Percentiles rank a stretch among this genome's conserved stretches.
These are phyloP conservation scores for Colletotrichum salicis DNA, from an alignment of 2,329 filamentous ascomycete genomes.

Conservation along the genomic window DNA sequence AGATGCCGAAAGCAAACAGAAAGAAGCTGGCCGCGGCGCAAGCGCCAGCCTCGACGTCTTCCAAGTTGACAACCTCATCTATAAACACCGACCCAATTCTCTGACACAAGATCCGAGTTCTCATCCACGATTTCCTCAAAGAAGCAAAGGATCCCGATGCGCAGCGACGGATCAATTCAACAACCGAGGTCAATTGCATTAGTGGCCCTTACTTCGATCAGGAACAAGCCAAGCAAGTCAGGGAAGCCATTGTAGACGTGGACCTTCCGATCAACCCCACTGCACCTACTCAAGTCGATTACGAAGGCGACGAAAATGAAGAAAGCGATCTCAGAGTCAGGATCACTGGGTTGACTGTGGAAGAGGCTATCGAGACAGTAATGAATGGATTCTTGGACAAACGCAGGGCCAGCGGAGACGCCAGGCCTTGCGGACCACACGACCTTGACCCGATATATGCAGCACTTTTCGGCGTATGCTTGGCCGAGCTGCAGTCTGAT, in stretches of 20 bases:
- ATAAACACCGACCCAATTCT: background rate
- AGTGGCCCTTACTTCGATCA: background rate
- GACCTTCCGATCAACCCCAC: background rate
- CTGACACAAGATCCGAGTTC: background rate
- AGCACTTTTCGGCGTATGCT: background rate
- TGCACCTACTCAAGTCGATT: background rate
- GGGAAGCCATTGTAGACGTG: background rate
- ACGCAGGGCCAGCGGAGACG: background rate
- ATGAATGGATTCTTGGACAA: background rate
- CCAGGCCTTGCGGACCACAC: background rate
- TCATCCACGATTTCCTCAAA: background rate
- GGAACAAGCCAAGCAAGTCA: background rate
- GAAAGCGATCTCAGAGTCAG: background rate
- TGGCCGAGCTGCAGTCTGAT: background rate
- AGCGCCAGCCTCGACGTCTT: background rate
- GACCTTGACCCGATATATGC: background rate
- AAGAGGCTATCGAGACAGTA: background rate
- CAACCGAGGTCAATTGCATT: background rate
- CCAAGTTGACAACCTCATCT: background rate
- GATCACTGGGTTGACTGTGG: background rate
- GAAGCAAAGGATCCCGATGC: background rate
- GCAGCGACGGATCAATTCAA: background rate
- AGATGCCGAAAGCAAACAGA: background rate
- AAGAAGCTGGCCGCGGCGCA: background rate
- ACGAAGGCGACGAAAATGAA: background rate